Percentiles rank a stretch among this genome's conserved stretches.
These are phyloP conservation scores for Suillus paluster DNA, from an alignment of 768 basidiomycete genomes.

Conservation along the genomic window DNA sequence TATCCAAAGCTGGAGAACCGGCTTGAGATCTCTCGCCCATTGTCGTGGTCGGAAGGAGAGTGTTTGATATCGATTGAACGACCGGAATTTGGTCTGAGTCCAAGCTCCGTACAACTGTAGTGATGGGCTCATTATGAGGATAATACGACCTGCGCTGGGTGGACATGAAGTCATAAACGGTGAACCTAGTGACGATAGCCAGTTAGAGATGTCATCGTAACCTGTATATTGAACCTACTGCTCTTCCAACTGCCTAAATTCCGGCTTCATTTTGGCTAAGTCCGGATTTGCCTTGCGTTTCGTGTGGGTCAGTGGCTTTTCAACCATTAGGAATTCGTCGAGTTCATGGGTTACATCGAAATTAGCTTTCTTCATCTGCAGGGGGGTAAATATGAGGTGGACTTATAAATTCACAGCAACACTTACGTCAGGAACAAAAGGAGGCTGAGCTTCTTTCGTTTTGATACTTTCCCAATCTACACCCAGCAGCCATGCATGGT, in stretches of 20 bases:
- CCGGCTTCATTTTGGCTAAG: slow-evolving; percentile 87
- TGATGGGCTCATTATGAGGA: slow-evolving; percentile 75
- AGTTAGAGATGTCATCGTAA: not conserved
- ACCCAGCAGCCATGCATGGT: slow-evolving; percentile 82
- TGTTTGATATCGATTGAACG: slow-evolving; percentile 43
- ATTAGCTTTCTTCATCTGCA: slow-evolving; percentile 93
- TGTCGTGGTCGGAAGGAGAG: slow-evolving; percentile 47
- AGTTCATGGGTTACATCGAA: slow-evolving; percentile 98
- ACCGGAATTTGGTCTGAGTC: slow-evolving; percentile 33
- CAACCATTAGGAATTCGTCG: slow-evolving; percentile 95
- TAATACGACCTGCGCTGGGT: slow-evolving; percentile 85
- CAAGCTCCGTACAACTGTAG: slow-evolving; percentile 32
- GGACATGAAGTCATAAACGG: slow-evolving; percentile 81
- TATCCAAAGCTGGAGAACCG: slow-evolving; percentile 42
- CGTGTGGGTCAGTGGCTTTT: slow-evolving; percentile 94
- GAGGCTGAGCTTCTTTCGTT: slow-evolving; percentile 71
- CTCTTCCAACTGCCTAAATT: slow-evolving; percentile 91
- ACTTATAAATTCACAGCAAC: not conserved
- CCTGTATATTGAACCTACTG: slow-evolving; percentile 55
- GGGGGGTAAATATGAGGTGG: slow-evolving; percentile 5
- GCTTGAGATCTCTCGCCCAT: slow-evolving; percentile 47
- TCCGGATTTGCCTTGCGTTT: slow-evolving; percentile 90
- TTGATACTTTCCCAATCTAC: slow-evolving; percentile 84
- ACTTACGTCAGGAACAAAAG: slow-evolving; percentile 93
- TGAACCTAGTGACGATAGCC: slow-evolving; percentile 61